Evolutionary conservation across 441 rosid species (phyloP), one percentile per base, ranked within the genome.

Genomic region (Pelargonium cotyledonis): DNA sequence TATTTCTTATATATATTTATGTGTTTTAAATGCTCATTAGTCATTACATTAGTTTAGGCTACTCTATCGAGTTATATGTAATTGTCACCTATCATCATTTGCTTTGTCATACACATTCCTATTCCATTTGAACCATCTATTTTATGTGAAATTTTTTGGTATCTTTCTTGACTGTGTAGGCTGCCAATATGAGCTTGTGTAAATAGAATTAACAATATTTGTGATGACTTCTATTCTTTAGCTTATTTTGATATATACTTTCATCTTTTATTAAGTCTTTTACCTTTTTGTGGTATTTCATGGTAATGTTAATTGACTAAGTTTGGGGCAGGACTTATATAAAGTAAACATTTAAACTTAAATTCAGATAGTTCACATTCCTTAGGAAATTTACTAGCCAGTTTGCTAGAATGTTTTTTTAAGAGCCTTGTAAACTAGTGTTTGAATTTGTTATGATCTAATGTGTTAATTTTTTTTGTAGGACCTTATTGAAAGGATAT

Each of bases 401-500:
- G 57, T 57, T 15, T 26, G 10, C n/a, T 26, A 16, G 40, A 60
- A 41, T 66, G 41, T 57, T 23, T 26, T 57, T 15, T n/a, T 3
- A 0, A 9, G 14, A 41, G 41, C 16, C 19, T 23, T 29, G 2
- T 14, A 46, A 29, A 8, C 11, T 60, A 51, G 55, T 16, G 43
- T 73, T 68, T 64, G 18, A 16, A 3, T 47, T 66, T 62, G 19
- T 57, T 49, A 40, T 46, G 35, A 73, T 64, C 41, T 19, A 62
- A 46, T 66, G 10, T 43, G 47, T 68, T 69, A 65, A 67, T 49
- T 68, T 68, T 69, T 70, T 79, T 68, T 77, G 72, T 70, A 95
- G 99, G 98, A 92, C 67, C 99, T 95, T 72, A 92, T 90, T 44
- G 95, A 87, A 31, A 82, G 98, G 76, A 89, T 92, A 71, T 77